A percentile compares a stretch with the other conserved stretches of the same genome.
Conservation (phyloP, 441 rosid genomes). For the Omphalea diandra region DNA sequence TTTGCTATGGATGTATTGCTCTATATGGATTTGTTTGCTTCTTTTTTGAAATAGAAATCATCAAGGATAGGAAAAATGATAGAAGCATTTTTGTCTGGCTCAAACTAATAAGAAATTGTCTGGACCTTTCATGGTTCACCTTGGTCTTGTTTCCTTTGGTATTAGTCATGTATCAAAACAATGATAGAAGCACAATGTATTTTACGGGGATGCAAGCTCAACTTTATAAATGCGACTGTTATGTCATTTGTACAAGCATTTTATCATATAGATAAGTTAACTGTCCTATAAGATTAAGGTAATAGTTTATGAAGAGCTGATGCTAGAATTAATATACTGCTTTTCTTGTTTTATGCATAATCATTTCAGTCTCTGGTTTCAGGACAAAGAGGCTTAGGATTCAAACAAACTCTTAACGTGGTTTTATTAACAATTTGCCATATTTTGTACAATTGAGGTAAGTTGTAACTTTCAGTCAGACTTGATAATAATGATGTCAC, state of each 20-base stretch:
- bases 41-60: background rate
- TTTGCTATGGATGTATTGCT: background rate
- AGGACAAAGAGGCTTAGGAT: slow-evolving; percentile 35
- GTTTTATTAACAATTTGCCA: background rate
- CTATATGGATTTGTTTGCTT: background rate
- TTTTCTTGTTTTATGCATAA: slow-evolving; percentile 1
- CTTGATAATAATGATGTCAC: too few relatives aligned
- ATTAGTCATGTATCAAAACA: background rate
- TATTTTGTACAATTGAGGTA: slow-evolving; percentile 10
- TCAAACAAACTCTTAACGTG: slow-evolving; percentile 18
- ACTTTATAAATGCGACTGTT: background rate
- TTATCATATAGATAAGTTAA: background rate
- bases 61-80: background rate
- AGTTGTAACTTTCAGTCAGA: too few relatives aligned
- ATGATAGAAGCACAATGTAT: background rate
- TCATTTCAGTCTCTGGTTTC: slow-evolving; percentile 20
- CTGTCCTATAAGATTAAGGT: background rate
- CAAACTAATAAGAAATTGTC: background rate
- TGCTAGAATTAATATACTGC: background rate
- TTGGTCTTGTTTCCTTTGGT: background rate
- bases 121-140: background rate
- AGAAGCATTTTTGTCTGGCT: background rate
- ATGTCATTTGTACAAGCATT: background rate
- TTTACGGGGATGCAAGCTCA: background rate
- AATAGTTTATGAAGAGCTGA: background rate